Percentiles rank a stretch among this genome's conserved stretches.
Evolutionary conservation across 192 early-diverging fungal genomes (phyloP).

Genomic region (Allomyces arbusculus): DNA sequence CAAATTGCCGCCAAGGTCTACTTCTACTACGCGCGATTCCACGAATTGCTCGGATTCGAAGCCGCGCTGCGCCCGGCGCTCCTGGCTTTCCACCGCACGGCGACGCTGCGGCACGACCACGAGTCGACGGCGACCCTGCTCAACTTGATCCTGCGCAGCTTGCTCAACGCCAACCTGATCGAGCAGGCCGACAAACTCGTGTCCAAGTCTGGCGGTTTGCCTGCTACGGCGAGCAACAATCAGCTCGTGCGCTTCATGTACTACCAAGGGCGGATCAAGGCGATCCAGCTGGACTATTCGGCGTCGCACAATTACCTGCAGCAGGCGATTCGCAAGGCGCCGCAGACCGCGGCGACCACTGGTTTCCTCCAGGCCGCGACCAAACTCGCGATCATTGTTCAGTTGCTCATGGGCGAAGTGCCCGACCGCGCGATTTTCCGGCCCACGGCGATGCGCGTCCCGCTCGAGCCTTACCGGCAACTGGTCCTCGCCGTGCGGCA

Average conservation of each 20-base stretch:
- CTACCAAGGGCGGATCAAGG: conserved; percentile 89
- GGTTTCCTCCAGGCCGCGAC: conserved; percentile 86
- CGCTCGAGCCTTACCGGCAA: background rate
- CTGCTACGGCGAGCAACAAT: conserved; percentile 74
- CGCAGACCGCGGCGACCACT: conserved; percentile 53
- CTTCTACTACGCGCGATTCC: conserved; percentile 86
- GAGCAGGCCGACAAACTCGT: conserved; percentile 96
- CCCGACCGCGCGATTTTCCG: conserved; percentile 87
- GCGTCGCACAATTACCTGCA: conserved; percentile 65
- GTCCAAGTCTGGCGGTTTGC: conserved; percentile 61
- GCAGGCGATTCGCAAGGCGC: conserved; percentile 91
- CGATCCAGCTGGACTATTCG: conserved; percentile 95
- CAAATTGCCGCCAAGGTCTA: conserved; percentile 70
- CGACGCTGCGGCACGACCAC: conserved; percentile 73
- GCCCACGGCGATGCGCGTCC: background rate
- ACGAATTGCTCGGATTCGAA: conserved; percentile 49
- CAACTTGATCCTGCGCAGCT: conserved; percentile 79
- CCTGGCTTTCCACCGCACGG: conserved; percentile 69
- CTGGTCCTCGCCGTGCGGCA: conserved; percentile 57
- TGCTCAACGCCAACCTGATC: conserved; percentile 83
- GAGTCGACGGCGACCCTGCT: conserved; percentile 68
- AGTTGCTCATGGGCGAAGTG: conserved; percentile 96
- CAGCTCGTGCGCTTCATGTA: conserved; percentile 89
- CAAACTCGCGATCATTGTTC: conserved; percentile 91
- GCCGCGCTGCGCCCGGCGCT: conserved; percentile 57